Evolutionary conservation across 108 stramenopile species (phyloP).

Genomic region (Stephanodiscus triporus): DNA sequence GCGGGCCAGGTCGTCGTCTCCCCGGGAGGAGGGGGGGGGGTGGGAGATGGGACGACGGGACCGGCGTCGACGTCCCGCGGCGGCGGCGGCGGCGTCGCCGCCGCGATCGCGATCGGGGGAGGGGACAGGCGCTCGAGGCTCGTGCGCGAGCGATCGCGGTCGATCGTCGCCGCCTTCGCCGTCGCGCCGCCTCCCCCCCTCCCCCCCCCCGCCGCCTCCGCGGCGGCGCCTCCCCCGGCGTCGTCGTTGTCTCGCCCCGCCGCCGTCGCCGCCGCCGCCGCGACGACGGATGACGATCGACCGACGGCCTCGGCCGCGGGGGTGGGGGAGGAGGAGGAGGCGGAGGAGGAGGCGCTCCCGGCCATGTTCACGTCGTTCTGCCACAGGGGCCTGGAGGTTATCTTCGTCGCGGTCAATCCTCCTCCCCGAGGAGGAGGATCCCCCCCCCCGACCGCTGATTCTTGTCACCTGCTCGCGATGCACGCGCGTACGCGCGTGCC

Average conservation of each 20-base stretch:
- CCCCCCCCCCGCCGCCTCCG: background rate
- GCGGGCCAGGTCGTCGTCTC: no score
- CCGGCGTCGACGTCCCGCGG: no score
- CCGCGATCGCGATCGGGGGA: background rate
- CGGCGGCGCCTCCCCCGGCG: background rate
- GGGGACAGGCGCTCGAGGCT: conserved; percentile 20
- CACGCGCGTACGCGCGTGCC: conserved; percentile 67
- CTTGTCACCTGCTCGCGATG: conserved; percentile 45
- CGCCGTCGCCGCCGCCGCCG: background rate
- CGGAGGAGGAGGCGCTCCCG: background rate
- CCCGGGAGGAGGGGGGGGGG: no score
- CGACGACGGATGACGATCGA: background rate
- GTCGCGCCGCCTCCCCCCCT: background rate
- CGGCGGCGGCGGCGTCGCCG: no score
- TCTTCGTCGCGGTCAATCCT: conserved; percentile 52
- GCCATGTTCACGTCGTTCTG: conserved; percentile 34
- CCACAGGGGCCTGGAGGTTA: conserved; percentile 68
- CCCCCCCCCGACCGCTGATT: background rate
- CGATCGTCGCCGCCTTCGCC: conserved; percentile 20
- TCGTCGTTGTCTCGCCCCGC: no score
- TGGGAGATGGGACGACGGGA: no score
- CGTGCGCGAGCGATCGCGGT: conserved; percentile 21
- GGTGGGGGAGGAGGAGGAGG: background rate
- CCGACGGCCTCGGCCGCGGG: background rate
- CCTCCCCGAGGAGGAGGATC: conserved; percentile 6